Conservation (phyloP, 805 yeast species). For the Barnettozyma wickerhamii region DNA sequence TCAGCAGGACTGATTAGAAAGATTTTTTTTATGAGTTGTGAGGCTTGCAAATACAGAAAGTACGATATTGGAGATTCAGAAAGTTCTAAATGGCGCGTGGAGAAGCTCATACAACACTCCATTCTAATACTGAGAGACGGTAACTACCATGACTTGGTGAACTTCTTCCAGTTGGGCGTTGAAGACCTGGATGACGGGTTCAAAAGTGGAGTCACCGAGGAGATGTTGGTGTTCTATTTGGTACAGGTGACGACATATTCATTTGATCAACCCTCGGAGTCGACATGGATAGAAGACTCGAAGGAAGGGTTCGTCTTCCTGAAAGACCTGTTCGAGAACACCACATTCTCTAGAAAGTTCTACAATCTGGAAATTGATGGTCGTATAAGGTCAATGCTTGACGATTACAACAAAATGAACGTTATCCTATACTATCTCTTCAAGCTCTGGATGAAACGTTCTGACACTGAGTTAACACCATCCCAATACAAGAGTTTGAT, state of each 20-base stretch:
- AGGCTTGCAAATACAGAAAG: neutral
- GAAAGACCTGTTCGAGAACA: constrained; percentile 11
- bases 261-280: constrained; percentile 2
- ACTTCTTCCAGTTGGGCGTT: constrained; percentile 12
- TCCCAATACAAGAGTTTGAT: constrained; percentile 1
- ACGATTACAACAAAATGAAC: constrained; percentile 15
- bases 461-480: neutral
- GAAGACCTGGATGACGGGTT: constrained; percentile 10
- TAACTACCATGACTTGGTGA: constrained; percentile 13
- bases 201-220: constrained; percentile 4
- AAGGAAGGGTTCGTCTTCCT: constrained; percentile 4
- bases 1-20: constrained; percentile 10
- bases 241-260: constrained; percentile 17
- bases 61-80: neutral
- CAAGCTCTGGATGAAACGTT: constrained; percentile 14
- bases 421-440: constrained; percentile 10
- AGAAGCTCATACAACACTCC: neutral
- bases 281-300: constrained; percentile 11
- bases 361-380: constrained; percentile 5
- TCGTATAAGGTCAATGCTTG: constrained; percentile 5
- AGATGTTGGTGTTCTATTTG: constrained; percentile 7
- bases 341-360: constrained; percentile 7
- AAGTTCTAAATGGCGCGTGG: neutral
- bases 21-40: constrained; percentile 4
- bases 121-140: constrained; percentile 4